Base-by-base conservation (phyloP, 805 yeast genomes). In the Dipodascopsis uninucleata region DNA sequence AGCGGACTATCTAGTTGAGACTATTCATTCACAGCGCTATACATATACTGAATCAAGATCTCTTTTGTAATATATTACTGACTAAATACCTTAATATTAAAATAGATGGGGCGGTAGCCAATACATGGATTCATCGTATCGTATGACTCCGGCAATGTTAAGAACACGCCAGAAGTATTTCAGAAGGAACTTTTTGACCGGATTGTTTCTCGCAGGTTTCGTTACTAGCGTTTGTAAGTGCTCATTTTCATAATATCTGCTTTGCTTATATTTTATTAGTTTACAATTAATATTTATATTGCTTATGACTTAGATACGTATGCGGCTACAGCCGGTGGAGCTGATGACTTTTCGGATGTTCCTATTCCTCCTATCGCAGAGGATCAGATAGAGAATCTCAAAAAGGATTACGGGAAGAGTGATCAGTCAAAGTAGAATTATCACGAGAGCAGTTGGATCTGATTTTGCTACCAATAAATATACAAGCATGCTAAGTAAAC, bases 301-400 rank as follows among this genome's bases (percentile, higher is more conserved):
- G 40, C 14, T 18, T 12, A n/a, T 17, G 33, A 64, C 17, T 57
- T 52, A 58, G 50, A 52, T 34, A 53, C 62, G 35, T 59, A 63
- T 47, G 72, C 59, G 34, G 65, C 57, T 70, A 79, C 67, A 82
- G 95, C 0, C 81, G 78, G 73, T 68, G 76, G 54, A 72, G 59
- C 35, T 4, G 96, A 88, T 61, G 95, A 90, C 53, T 87, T 90
- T 63, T 78, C 74, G 36, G 96, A 89, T 62, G 86, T 90, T 56
- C 97, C 97, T 31, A 80, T 90, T 55, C 98, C 98, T 37, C 97
- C 97, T 16, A 74, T 90, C 47, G 75, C 82, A 31, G 93, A 84
- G 49, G 80, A 74, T 42, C 93, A 87, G 61, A 71, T 90, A 60
- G 77, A 75, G 39, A 72, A 77, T 62, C 74, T 89, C 68, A 81